Base-by-base conservation (phyloP, 148 eudicot genomes). In the Nepenthes mirabilis region DNA sequence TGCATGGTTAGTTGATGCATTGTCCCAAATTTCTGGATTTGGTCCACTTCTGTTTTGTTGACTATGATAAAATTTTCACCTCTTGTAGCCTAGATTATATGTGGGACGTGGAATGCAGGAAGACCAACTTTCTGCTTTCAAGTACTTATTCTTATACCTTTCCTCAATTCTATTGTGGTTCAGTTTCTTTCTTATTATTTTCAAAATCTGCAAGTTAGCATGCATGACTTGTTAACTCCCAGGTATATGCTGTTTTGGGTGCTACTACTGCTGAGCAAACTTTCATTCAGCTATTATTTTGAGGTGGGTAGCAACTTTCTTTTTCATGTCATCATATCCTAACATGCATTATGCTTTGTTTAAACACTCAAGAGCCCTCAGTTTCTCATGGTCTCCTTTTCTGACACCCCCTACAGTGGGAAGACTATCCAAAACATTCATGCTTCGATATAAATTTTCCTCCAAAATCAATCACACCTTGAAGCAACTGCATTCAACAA, bases 81-180 rank as follows among this genome's bases (percentile, higher is more conserved):
- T 37, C 43, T 62, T 73, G 56, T 68, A 93, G 98, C 91, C 98
- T 54, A 80, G 83, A 65, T 71, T 88, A 68, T 93, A 75, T 63
- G 79, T 93, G 55, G 98, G 98, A 40, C 83, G 96, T 60, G 98
- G 98, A 69, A 93, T 93, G 94, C 98, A 93, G 75, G 98, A 88
- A 74, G 82, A 83, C 58, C 98, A 88, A 71, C 64, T 75, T 58
- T 88, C 98, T 51, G 63, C 75, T 61, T 68, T 86, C 66, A 93
- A 88, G 98, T 93, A 83, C 58, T 43, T 66, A 62, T 53, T 78
- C 14, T 23, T 23, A 14, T n/a, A 34, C 52, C 53, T 54, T 54
- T 52, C 58, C 36, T 36, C 75, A 65, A 62, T 57, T 3, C 36
- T 63, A 34, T 54, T 66, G 56, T 61, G 3, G 56, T 58, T 49